Evolutionary conservation across 257 asterid genomes (phyloP).

Genomic region (Przewalskia tangutica): DNA sequence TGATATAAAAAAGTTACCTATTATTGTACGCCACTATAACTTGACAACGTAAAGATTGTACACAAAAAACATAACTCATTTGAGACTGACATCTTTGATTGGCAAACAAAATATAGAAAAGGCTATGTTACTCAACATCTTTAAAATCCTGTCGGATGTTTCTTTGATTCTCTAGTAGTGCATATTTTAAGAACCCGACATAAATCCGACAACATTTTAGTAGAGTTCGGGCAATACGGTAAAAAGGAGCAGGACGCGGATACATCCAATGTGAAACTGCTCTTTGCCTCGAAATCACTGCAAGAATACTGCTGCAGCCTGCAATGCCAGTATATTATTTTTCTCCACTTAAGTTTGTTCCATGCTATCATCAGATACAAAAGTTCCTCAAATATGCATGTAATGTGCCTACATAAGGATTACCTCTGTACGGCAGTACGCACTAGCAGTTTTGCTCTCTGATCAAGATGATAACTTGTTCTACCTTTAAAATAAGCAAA

Average conservation of each 20-base stretch:
- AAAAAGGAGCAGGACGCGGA: neutral
- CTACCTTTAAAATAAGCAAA: neutral
- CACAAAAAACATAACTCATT: no score
- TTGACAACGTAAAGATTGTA: no score
- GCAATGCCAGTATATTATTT: neutral
- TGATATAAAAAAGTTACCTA: no score
- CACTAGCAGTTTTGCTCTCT: constrained; percentile 18
- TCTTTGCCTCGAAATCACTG: neutral
- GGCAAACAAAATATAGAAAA: no score
- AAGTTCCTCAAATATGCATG: neutral
- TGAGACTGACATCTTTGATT: no score
- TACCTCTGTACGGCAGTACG: constrained; percentile 41
- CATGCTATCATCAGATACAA: neutral
- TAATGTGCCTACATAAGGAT: constrained; percentile 23
- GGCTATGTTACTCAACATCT: no score
- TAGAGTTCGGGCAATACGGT: no score
- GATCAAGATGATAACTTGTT: constrained; percentile 5
- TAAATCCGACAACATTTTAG: no score
- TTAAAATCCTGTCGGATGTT: no score
- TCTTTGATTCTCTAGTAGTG: no score
- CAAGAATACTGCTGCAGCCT: neutral
- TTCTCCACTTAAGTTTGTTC: neutral
- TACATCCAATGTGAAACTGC: neutral
- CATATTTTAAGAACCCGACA: no score
- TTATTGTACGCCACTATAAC: no score